Evolutionary conservation across 257 asterid genomes (phyloP), one percentile per base, ranked within the genome.

Genomic region (Ilex aquifolium): DNA sequence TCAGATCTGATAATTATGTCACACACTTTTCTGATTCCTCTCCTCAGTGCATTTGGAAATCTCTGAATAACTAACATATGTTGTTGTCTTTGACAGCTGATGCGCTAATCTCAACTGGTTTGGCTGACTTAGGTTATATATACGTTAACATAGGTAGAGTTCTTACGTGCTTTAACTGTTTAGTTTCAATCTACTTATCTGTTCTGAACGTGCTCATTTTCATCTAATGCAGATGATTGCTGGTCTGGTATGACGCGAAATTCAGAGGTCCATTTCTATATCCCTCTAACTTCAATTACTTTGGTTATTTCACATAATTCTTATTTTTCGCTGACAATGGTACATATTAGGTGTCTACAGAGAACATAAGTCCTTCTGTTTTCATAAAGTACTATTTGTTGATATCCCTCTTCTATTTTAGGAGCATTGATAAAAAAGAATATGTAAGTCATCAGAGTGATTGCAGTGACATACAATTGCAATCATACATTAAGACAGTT

Each of bases 71-170:
- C 51, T 70, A 13, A 76, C 62, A 17, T 51, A 58, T 31, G 59
- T 62, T 32, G 42, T 42, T 42, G 53, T 66, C 55, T 71, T 61
- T 73, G 57, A 69, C 95, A 91, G 98, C 95, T 68, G 95, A 91
- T 76, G 95, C 96, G 36, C 92, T 88, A 61, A 71, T 88, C 42
- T 82, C 96, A 13, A 86, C 91, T 70, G 96, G 98, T 69, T 73
- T 91, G 86, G 95, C 95, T 36, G 80, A 76, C 79, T 67, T 88
- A 71, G 98, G 98, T 32, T 91, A 86, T 76, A 66, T 10, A 56
- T 88, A 84, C 39, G 87, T 91, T 61, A 91, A 91, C 58, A 88
- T 91, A 63, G 98, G 98, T 91, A 82, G 73, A 39, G 31, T 44
- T 65, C 31, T 57, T 31, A 30, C 57, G 60, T 68, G 15, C 60